Conservation (phyloP, 2,329 filamentous ascomycete species). For the Phyllosticta paracitricarpa region DNA sequence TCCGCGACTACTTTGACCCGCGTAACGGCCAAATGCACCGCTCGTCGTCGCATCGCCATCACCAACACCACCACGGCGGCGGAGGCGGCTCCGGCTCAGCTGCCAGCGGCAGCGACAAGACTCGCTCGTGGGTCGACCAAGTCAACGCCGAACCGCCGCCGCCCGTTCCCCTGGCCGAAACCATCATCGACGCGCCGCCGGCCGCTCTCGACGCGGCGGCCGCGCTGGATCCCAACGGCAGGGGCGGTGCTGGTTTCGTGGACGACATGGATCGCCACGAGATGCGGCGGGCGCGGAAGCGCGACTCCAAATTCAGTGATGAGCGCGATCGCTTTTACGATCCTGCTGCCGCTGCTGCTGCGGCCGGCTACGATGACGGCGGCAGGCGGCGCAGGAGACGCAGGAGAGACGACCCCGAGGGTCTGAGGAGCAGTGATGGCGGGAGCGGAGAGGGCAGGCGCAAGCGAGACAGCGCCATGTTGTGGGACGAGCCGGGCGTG, state of each 20-base stretch:
- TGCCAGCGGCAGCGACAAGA: slow-evolving; percentile 34
- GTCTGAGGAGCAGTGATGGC: background rate
- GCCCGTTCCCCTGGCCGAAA: slow-evolving; percentile 35
- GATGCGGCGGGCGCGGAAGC: slow-evolving; percentile 1
- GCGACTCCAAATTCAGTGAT: slow-evolving; percentile 7
- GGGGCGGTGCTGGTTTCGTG: slow-evolving; percentile 18
- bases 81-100: slow-evolving; percentile 19
- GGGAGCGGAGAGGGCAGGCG: slow-evolving; percentile 1
- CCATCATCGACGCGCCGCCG: slow-evolving; percentile 34
- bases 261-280: slow-evolving; percentile 17
- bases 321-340: background rate
- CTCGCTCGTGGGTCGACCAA: slow-evolving; percentile 39
- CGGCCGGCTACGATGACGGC: background rate
- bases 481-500: slow-evolving; percentile 6
- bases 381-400: background rate
- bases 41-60: background rate
- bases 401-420: background rate
- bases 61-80: slow-evolving; percentile 9
- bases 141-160: slow-evolving; percentile 37
- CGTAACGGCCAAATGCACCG: slow-evolving; percentile 23
- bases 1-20: slow-evolving; percentile 34
- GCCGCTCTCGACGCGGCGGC: background rate
- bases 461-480: background rate
- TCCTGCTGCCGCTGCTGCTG: background rate
- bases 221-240: slow-evolving; percentile 12